Percentiles rank a stretch among this genome's conserved stretches.
Evolutionary conservation across 2,329 filamentous ascomycete species (phyloP).

Genomic region (Aureobasidium vineae): DNA sequence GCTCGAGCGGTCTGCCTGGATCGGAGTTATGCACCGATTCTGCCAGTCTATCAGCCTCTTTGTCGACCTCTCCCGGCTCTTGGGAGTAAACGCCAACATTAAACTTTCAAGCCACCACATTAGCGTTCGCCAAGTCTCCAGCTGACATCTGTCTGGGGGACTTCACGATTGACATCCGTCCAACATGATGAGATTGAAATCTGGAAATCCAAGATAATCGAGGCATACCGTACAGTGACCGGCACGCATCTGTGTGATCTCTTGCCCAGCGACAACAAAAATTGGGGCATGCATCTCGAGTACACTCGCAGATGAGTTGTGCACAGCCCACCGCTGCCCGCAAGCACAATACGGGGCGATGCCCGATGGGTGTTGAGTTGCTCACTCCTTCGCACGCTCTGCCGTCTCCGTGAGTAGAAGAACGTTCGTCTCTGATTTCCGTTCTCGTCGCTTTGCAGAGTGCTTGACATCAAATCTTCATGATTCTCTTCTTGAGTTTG

Average conservation of each 20-base stretch:
- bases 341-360: neutral
- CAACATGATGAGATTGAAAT: neutral
- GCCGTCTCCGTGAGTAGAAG: neutral
- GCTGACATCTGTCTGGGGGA: constrained; percentile 19
- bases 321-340: neutral
- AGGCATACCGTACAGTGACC: neutral
- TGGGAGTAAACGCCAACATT: neutral
- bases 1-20: neutral
- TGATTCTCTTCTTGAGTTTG: neutral
- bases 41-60: constrained; percentile 3
- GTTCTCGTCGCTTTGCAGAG: neutral
- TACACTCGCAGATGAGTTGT: neutral
- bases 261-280: neutral
- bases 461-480: neutral
- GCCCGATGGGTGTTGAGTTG: neutral
- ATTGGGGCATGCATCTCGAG: neutral
- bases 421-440: constrained; percentile 5
- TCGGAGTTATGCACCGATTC: constrained; percentile 12
- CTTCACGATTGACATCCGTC: constrained; percentile 11
- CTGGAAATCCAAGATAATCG: neutral
- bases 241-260: neutral
- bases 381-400: neutral
- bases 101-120: constrained; percentile 2
- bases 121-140: constrained; percentile 17
- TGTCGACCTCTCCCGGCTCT: constrained; percentile 20